phyloP scores from a whole-genome alignment of 805 yeast genomes.

The Lachancea dasiensis region DNA sequence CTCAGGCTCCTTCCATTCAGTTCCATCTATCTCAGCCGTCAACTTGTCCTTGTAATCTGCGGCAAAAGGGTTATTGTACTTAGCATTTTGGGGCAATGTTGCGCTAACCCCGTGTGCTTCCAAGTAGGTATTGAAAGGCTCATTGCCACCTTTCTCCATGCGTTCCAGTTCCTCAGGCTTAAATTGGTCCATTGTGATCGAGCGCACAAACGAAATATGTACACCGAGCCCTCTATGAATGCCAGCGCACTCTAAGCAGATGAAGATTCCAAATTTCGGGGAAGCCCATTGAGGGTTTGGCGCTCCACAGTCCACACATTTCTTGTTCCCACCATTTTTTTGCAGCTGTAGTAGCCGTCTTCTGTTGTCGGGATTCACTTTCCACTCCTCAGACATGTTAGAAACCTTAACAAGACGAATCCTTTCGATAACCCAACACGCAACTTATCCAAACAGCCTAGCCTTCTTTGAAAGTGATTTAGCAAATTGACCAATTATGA shows the following conservation, averaged over 20 bases:
- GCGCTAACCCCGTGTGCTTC: constrained; percentile 64
- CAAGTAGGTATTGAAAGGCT: constrained; percentile 63
- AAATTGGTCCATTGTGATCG: constrained; percentile 98
- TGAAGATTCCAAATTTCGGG: constrained; percentile 94
- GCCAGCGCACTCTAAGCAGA: constrained; percentile 98
- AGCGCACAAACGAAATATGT: constrained; percentile 91
- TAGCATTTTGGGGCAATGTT: constrained; percentile 56
- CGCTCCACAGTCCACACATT: constrained; percentile 89
- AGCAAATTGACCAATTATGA: too few species aligned
- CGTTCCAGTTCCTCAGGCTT: constrained; percentile 83
- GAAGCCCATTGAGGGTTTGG: constrained; percentile 99
- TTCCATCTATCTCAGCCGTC: constrained; percentile 68
- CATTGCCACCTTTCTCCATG: constrained; percentile 95
- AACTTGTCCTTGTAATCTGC: constrained; percentile 85
- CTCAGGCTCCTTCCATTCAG: constrained; percentile 59
- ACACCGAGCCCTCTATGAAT: constrained; percentile 93
- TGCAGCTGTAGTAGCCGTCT: constrained; percentile 72
- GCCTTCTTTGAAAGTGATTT: too few species aligned
- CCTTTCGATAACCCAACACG: too few species aligned
- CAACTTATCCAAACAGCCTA: too few species aligned
- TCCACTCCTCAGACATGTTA: constrained; percentile 58
- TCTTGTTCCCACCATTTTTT: constrained; percentile 74
- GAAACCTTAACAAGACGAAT: not conserved
- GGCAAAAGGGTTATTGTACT: constrained; percentile 89
- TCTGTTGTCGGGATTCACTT: constrained; percentile 89